Evolutionary conservation across 176 grass and related monocot genomes (phyloP), one percentile per base, ranked within the genome.

Genomic region (Ananas comosus): DNA sequence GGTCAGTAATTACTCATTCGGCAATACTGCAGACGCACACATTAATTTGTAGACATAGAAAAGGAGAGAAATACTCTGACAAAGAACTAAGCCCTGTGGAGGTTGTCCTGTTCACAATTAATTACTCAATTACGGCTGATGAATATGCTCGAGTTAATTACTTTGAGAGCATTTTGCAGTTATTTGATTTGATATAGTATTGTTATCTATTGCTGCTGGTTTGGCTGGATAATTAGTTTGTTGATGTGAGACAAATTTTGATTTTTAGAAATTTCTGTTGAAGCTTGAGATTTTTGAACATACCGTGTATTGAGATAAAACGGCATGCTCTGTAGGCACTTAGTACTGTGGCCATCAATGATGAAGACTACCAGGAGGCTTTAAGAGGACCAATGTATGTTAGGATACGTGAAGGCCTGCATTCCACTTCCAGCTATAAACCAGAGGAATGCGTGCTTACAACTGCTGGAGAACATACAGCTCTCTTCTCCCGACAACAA

Each of bases 361-460:
- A 99, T 59, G 77, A 86, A 54, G 89, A 93, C 25, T 93, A 99
- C 74, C 79, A 77, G 64, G 76, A 81, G 65, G 94, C 89, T 74
- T 76, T 99, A 80, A 82, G 61, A 80, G 69, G 22, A 71, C 81
- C 89, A 66, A 86, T 93, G 63, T 99, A 93, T 84, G 75, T 51
- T 33, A 78, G 69, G 71, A 83, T 99, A 22, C 80, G 94, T 1
- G 74, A 86, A 49, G 67, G 79, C 73, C 71, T 64, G 76, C 48
- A 64, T 86, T 72, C 48, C 49, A 73, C 23, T 64, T 75, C 48
- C 49, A 73, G 21, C 67, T 50, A 80, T 25, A 90, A 82, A 66
- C 64, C 1, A 0, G 78, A 86, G 49, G 48, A 24, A 17, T 28
- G 48, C 13, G 14, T 72, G 78, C 13, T 61, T 17, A 50, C 68